Percentiles rank a stretch among this genome's conserved stretches.
Conservation (phyloP, 2,329 filamentous ascomycete species). For the Diaporthe sp. region DNA sequence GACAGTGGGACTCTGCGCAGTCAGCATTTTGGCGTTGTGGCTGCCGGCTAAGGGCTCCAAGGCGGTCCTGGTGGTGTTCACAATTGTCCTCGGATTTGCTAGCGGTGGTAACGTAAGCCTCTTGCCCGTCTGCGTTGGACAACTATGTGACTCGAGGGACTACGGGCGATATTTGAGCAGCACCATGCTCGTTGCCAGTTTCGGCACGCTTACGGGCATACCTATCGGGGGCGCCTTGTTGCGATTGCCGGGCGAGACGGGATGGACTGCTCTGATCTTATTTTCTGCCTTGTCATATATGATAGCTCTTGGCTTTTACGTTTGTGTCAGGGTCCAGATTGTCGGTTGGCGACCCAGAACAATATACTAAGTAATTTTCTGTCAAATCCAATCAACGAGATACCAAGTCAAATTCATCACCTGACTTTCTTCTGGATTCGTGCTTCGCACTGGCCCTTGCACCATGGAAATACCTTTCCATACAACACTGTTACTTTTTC, state of each 20-base stretch:
- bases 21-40: conserved; percentile 76
- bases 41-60: conserved; percentile 69
- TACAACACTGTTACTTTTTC: background rate
- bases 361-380: conserved; percentile 43
- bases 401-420: too few species aligned
- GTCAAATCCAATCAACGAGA: too few species aligned
- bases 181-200: conserved; percentile 81
- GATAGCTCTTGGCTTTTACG: conserved; percentile 50
- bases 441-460: background rate
- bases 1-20: conserved; percentile 69
- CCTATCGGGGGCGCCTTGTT: conserved; percentile 59
- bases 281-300: conserved; percentile 54
- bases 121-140: conserved; percentile 84
- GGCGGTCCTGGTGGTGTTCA: conserved; percentile 75
- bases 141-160: conserved; percentile 80
- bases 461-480: background rate
- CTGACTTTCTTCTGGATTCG: background rate
- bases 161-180: conserved; percentile 89
- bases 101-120: conserved; percentile 83
- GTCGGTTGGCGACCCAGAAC: conserved; percentile 50
- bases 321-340: conserved; percentile 49
- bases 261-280: conserved; percentile 54
- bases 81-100: conserved; percentile 81
- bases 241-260: conserved; percentile 47
- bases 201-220: conserved; percentile 70